Evolutionary conservation across 176 grass and related monocot genomes (phyloP), one percentile per base, ranked within the genome.

Genomic region (Oryza meyeriana): DNA sequence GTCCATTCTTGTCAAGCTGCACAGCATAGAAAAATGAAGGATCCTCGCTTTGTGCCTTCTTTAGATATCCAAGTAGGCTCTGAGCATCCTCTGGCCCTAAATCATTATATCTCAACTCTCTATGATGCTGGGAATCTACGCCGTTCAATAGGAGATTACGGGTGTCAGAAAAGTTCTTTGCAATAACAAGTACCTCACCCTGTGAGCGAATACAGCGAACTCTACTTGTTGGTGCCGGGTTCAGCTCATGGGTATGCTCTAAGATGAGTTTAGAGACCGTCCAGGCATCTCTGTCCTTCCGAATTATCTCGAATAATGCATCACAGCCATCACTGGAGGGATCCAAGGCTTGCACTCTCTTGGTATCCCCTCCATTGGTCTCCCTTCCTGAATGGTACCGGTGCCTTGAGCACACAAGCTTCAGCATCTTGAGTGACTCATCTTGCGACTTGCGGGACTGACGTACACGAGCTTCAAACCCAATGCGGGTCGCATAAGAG

Each of bases 81-180:
- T 98, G 81, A 88, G 88, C 89, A 87, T 95, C 93, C 44, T 93
- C 92, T 74, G 87, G 87, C 24, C 96, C 96, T 64, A 98, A 87
- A 88, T 93, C 86, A 36, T 98, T 98, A 76, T 95, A 93, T 4
- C 35, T 76, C 57, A 95, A 87, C 69, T 93, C 90, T 81, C 84
- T 90, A 48, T 64, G 63, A 64, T 72, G 62, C 27, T 75, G 89
- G 26, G 84, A 85, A 78, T 91, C 90, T 78, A 91, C 88, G 33
- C 88, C 82, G 71, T 82, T 98, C 38, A 98, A 69, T 47, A 98
- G 74, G 68, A 98, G 92, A 91, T 88, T 94, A 13, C 90, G 85
- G n/a, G 95, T 94, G 89, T 98, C 95, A 20, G 81, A 74, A 79
- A 98, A 98, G 83, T 98, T 98, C 83, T 98, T 98, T 63, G 95